Evolutionary conservation across 1,284 basidiomycete genomes (phyloP).

Genomic region (Ustilago tritici): DNA sequence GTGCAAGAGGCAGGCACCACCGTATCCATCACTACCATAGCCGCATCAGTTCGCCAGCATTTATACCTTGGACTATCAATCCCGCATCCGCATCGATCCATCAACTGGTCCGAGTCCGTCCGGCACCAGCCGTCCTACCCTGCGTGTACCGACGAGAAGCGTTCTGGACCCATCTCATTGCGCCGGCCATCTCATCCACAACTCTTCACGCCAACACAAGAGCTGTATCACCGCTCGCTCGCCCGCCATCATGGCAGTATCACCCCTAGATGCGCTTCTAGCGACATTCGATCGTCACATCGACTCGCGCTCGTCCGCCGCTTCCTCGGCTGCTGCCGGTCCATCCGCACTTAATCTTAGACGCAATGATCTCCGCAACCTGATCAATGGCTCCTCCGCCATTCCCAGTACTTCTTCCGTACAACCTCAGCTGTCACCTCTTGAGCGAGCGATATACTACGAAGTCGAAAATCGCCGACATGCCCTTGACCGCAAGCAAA

Average conservation of each 20-base stretch:
- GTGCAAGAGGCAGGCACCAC: conserved; percentile 9
- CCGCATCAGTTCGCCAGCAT: background rate
- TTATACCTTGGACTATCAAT: background rate
- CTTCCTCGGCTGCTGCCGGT: conserved; percentile 17
- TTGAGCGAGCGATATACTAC: conserved; percentile 48
- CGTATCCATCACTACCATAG: background rate
- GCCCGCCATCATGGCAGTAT: conserved; percentile 23
- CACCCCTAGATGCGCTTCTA: conserved; percentile 34
- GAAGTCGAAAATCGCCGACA: conserved; percentile 35
- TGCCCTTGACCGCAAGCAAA: conserved; percentile 22
- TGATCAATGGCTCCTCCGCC: conserved; percentile 15
- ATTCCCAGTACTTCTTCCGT: background rate
- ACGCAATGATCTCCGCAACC: conserved; percentile 27
- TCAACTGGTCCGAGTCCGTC: no score
- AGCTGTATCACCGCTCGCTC: background rate
- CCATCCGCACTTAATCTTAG: conserved; percentile 18
- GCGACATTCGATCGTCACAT: conserved; percentile 39
- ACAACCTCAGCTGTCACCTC: conserved; percentile 24
- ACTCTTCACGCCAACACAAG: background rate
- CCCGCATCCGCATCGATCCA: background rate
- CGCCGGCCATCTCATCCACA: background rate
- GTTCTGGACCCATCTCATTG: background rate
- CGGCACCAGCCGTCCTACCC: background rate
- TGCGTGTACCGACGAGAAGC: background rate
- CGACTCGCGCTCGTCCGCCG: conserved; percentile 21